Conservation (phyloP, 768 basidiomycete species). For the Austroboletus festivus region DNA sequence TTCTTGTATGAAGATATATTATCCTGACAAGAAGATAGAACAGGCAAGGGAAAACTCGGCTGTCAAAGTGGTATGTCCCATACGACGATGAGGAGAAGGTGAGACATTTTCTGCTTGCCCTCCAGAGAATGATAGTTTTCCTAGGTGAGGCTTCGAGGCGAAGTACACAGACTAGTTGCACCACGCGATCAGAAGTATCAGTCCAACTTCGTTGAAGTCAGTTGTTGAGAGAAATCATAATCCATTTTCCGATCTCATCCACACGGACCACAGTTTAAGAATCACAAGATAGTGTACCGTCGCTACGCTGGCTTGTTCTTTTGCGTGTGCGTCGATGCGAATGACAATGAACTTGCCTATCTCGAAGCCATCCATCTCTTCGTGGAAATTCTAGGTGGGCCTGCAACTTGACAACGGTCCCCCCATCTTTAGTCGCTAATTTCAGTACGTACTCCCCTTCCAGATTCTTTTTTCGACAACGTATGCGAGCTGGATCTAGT, state of each 20-base stretch:
- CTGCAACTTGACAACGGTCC: not conserved
- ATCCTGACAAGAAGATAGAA: slow-evolving; percentile 52
- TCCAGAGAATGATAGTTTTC: slow-evolving; percentile 1
- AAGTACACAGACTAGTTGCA: slow-evolving; percentile 94
- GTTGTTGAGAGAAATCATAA: slow-evolving; percentile 18
- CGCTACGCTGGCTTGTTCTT: slow-evolving; percentile 98
- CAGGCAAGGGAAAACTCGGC: slow-evolving; percentile 94
- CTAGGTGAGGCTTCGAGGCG: slow-evolving; percentile 89
- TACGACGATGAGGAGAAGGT: slow-evolving; percentile 99
- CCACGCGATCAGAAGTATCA: slow-evolving; percentile 98
- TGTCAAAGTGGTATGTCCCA: slow-evolving; percentile 99
- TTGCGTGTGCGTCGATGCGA: slow-evolving; percentile 94
- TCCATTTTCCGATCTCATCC: slow-evolving; percentile 2
- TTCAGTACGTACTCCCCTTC: no score
- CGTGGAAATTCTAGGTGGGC: slow-evolving; percentile 91
- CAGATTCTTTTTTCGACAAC: slow-evolving; percentile 98
- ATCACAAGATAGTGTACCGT: slow-evolving; percentile 96
- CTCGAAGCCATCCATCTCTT: slow-evolving; percentile 98
- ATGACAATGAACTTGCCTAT: slow-evolving; percentile 97
- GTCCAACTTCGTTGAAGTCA: slow-evolving; percentile 97
- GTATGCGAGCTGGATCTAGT: slow-evolving; percentile 98
- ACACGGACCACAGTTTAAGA: slow-evolving; percentile 69
- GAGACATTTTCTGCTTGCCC: slow-evolving; percentile 8
- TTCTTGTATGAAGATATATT: not conserved
- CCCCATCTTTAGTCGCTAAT: no score